These are phyloP conservation scores for Claviceps sp. DNA, from an alignment of 2,329 filamentous ascomycete species.

Conservation along the genomic window DNA sequence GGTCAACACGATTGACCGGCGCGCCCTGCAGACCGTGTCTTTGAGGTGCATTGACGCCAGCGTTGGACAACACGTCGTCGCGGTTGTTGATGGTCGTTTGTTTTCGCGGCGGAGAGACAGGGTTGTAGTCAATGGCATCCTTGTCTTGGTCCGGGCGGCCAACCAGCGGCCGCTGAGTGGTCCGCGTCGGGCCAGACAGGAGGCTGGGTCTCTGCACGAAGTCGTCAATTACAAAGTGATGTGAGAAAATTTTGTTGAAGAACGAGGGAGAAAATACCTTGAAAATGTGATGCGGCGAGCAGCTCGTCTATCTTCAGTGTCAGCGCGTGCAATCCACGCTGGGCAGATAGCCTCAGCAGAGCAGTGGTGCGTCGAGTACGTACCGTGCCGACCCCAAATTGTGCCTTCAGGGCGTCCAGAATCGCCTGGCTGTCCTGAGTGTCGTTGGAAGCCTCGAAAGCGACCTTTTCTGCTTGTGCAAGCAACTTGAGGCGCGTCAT, in stretches of 20 bases:
- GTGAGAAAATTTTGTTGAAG: neutral
- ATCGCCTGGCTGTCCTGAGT: conserved; percentile 33
- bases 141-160: neutral
- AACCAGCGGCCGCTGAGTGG: neutral
- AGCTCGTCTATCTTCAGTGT: conserved; percentile 4
- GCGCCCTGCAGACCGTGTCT: conserved; percentile 1
- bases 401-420: conserved; percentile 22
- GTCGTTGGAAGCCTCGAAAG: conserved; percentile 19
- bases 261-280: neutral
- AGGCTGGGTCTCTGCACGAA: conserved; percentile 1
- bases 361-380: conserved; percentile 12
- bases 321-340: neutral
- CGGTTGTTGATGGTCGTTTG: conserved; percentile 1
- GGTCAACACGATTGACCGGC: neutral
- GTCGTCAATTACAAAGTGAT: neutral
- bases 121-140: conserved; percentile 2
- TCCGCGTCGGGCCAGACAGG: neutral
- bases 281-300: neutral
- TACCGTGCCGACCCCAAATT: conserved; percentile 27
- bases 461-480: conserved; percentile 13
- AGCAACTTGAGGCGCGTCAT: conserved; percentile 19
- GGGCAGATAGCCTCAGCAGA: no score
- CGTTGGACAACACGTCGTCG: conserved; percentile 3
- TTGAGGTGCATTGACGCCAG: neutral
- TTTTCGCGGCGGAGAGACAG: conserved; percentile 2